Base-by-base conservation (phyloP, 192 early-diverging fungal genomes). In the Glomus cerebriforme region DNA sequence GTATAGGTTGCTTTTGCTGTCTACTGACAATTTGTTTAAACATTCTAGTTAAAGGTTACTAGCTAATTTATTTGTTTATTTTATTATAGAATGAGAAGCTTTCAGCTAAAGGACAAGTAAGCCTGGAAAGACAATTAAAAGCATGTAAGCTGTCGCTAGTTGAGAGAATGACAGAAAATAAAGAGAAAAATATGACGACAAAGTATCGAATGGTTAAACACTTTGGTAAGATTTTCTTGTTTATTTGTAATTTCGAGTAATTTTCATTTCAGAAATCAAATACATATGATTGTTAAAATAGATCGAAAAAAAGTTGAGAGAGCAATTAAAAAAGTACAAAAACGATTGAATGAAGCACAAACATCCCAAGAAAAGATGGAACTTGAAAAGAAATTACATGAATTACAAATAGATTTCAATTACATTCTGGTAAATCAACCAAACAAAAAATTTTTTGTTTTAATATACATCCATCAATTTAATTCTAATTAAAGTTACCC, bases 171-270 rank as follows among this genome's bases (percentile, higher is more conserved):
- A 79, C 85, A 24, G 75, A 85, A 31, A 80, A 83, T 45, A 80
- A 69, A 26, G 87, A 88, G 60, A 79, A 82, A 49, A 83, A 82
- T 63, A 83, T 86, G 81, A 69, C 76, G 15, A 79, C 78, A 13
- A 86, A 86, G 58, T 88, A 88, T 73, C 85, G 83, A 45, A 85
- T 81, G 81, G 71, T 88, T 74, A 85, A 84, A 66, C 83, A 85
- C 58, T 83, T 88, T 78, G 87, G 87, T 88, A 81, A 75, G n/a
- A n/a, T n/a, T n/a, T n/a, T n/a, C n/a, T n/a, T n/a, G n/a, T n/a
- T n/a, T n/a, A n/a, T n/a, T n/a, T n/a, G n/a, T n/a, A n/a, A n/a
- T n/a, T n/a, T n/a, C n/a, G n/a, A n/a, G n/a, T n/a, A n/a, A n/a
- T n/a, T 43, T 43, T 43, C 39, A 5, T 43, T n/a, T n/a, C n/a